Percentiles rank a stretch among this genome's conserved stretches.
Conservation (phyloP, 1,284 basidiomycete genomes). For the Pholiota adiposa region DNA sequence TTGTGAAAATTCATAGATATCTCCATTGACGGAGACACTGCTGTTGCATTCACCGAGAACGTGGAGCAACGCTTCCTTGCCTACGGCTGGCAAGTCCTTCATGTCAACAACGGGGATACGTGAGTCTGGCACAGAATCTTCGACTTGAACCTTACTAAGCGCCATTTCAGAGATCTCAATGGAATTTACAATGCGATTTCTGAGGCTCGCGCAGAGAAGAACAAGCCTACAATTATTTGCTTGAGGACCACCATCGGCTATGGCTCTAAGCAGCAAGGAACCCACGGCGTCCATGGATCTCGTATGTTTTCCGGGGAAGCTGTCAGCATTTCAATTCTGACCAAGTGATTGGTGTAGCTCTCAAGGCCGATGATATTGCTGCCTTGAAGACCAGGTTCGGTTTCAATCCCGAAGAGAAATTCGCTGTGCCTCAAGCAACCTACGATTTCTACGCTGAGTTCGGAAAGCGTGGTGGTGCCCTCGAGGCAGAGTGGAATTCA, state of each 20-base stretch:
- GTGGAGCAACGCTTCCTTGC: constrained; percentile 87
- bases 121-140: constrained; percentile 35
- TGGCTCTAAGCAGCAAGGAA: constrained; percentile 91
- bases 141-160: neutral
- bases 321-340: constrained; percentile 1
- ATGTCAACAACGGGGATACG: constrained; percentile 84
- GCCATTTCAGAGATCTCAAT: constrained; percentile 66
- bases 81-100: constrained; percentile 94
- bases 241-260: constrained; percentile 92
- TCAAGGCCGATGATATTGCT: constrained; percentile 92
- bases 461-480: constrained; percentile 74
- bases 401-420: constrained; percentile 81
- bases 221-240: constrained; percentile 87
- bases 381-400: constrained; percentile 86
- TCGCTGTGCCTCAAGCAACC: constrained; percentile 80
- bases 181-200: constrained; percentile 83
- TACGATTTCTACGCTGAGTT: constrained; percentile 72
- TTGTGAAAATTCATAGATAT: constrained; percentile 63
- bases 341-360: constrained; percentile 54
- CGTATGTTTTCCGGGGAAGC: constrained; percentile 52
- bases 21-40: constrained; percentile 94
- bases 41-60: constrained; percentile 93
- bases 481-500: constrained; percentile 79
- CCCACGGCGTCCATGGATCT: constrained; percentile 91
- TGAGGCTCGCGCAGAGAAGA: constrained; percentile 75